Conservation (phyloP, 495 filamentous ascomycete genomes). For the Penicillium fimorum region DNA sequence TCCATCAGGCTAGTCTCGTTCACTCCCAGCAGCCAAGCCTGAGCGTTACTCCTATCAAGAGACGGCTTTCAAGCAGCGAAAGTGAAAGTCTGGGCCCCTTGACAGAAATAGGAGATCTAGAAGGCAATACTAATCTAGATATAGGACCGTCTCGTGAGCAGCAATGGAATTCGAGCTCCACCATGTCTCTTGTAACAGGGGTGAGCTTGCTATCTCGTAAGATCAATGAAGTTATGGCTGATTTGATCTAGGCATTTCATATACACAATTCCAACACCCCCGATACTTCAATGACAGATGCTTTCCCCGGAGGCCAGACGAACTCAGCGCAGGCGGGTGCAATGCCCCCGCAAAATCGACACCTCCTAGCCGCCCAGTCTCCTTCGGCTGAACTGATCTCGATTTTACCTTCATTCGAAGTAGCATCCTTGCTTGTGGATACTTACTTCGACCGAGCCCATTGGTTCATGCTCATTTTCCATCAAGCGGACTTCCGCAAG, state of each 20-base stretch:
- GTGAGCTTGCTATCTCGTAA: constrained; percentile 9
- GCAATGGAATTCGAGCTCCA: constrained; percentile 23
- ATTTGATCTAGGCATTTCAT: constrained; percentile 22
- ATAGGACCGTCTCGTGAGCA: background rate
- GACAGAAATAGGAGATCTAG: background rate
- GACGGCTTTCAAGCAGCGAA: background rate
- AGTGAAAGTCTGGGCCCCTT: background rate
- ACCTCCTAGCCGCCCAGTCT: constrained; percentile 1
- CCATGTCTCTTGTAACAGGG: constrained; percentile 29
- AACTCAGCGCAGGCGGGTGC: background rate
- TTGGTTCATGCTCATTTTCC: constrained; percentile 42
- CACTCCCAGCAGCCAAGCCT: background rate
- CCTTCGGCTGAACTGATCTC: constrained; percentile 14
- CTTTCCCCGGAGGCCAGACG: constrained; percentile 24
- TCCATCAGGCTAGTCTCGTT: background rate
- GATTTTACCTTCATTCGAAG: constrained; percentile 21
- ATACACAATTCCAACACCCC: constrained; percentile 22
- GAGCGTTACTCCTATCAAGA: background rate
- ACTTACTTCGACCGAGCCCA: constrained; percentile 39
- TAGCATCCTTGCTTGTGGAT: constrained; percentile 31
- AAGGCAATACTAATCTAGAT: background rate
- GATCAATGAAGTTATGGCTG: background rate
- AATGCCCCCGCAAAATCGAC: background rate
- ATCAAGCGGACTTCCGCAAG: constrained; percentile 36
- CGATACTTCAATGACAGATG: constrained; percentile 16